Evolutionary conservation across 371 early-diverging fungal genomes (phyloP).

Genomic region (Mucor racemosus): DNA sequence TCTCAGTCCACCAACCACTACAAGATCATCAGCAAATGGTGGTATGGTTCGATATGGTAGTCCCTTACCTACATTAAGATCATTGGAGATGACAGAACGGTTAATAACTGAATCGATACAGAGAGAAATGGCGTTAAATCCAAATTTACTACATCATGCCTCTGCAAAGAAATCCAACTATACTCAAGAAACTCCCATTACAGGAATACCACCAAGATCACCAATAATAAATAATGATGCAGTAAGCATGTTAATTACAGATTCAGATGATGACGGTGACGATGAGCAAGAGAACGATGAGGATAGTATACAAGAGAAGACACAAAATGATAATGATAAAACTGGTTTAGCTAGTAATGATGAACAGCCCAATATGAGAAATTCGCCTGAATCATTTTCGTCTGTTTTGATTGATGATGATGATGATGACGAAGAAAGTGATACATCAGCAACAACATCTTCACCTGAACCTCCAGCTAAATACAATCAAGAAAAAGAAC

Average conservation of each 20-base stretch:
- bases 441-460: slow-evolving; percentile 9
- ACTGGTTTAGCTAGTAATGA: neutral
- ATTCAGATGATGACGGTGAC: slow-evolving; percentile 4
- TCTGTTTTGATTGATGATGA: slow-evolving; percentile 4
- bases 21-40: neutral
- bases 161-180: neutral
- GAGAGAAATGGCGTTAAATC: slow-evolving; percentile 20
- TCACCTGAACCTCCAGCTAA: neutral
- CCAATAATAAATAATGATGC: slow-evolving; percentile 5
- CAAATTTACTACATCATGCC: slow-evolving; percentile 7
- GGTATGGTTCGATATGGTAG: slow-evolving; percentile 2
- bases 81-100: slow-evolving; percentile 23
- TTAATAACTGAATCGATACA: slow-evolving; percentile 21
- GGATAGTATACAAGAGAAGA: neutral
- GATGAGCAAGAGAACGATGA: neutral
- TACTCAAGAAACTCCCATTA: neutral
- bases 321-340: neutral
- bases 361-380: slow-evolving; percentile 9
- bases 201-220: neutral
- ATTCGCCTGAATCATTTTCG: slow-evolving; percentile 3
- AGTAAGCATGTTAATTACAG: slow-evolving; percentile 5
- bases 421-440: neutral
- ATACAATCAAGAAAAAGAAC: neutral
- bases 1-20: neutral
- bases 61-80: neutral